Base-by-base conservation (phyloP, 2,329 filamentous ascomycete species). In the Ascochyta koolunga region DNA sequence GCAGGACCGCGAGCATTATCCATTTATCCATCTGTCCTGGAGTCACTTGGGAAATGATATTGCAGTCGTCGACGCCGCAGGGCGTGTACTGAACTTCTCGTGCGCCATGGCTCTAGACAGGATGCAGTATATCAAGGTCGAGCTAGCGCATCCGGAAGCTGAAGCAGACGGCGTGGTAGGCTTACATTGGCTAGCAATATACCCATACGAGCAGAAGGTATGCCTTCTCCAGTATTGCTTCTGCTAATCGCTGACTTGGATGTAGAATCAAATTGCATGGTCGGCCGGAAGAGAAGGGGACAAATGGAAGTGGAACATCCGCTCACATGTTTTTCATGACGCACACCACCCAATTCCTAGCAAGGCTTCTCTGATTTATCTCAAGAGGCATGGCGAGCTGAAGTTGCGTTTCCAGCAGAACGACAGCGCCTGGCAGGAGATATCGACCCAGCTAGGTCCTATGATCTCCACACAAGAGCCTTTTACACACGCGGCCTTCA, bases 21-120 rank as follows among this genome's bases (percentile, higher is more conserved):
- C 84, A 4, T 80, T 96, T 35, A 86, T 89, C 16, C 93, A 97
- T 74, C 76, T 99, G 9, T 87, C 86, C 46, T 98, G 93, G 91
- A 90, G 89, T 43, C 86, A 87, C 13, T 82, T 83, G 5, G 89
- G 86, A 31, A 86, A 88, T 2, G 95, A 98, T 64, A 81, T 99
- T 49, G 93, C 92, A 2, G 84, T 95, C 16, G 82, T 95, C 54
- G 93, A 98, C 74, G 83, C 87, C 24, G 85, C 86, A 21, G 95
- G 93, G 5, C 85, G 90, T 52, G 83, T 96, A 19, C 83, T 86
- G 54, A 86, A 97, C 47, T 83, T 93, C 61, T 86, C 83, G 40
- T 87, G 92, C 62, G 83, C 84, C 15, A 84, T 88, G 57, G 85
- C 86, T 7, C 76, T 97, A 39, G 96, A 96, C 68, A 85, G 86